phyloP scores from a whole-genome alignment of 331 rosid species.

The Malus hybrid region DNA sequence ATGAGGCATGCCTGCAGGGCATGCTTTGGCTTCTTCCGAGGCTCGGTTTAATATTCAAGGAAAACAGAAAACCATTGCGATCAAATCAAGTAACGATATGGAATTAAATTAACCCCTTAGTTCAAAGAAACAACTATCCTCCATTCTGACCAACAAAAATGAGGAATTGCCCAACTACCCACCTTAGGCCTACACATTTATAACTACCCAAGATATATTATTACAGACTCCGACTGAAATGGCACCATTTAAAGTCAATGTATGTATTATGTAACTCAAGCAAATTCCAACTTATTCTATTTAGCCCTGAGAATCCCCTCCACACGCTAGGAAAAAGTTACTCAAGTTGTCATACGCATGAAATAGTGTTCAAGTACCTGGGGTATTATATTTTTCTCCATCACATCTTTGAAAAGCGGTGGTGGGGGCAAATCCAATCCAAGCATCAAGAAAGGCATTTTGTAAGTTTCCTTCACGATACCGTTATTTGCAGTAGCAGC shows the following conservation, averaged over 20 bases:
- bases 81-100: no score
- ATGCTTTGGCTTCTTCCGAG: not conserved
- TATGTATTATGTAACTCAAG: no score
- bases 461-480: conserved; percentile 46
- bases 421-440: conserved; percentile 98
- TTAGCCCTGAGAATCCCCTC: no score
- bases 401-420: conserved; percentile 91
- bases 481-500: conserved; percentile 40
- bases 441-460: conserved; percentile 91
- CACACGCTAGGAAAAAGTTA: not conserved
- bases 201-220: not conserved
- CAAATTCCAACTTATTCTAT: not conserved
- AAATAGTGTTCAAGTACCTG: conserved; percentile 46
- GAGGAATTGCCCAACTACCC: not conserved
- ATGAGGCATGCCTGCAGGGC: not conserved
- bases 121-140: not conserved
- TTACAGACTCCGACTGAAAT: not conserved
- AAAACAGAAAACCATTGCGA: not conserved
- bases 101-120: no score
- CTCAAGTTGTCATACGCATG: not conserved
- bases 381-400: conserved; percentile 98
- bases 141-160: not conserved
- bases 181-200: not conserved
- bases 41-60: not conserved
- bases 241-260: not conserved